phyloP scores from a whole-genome alignment of 1,284 basidiomycete genomes.

The Rhodotorula sp. region DNA sequence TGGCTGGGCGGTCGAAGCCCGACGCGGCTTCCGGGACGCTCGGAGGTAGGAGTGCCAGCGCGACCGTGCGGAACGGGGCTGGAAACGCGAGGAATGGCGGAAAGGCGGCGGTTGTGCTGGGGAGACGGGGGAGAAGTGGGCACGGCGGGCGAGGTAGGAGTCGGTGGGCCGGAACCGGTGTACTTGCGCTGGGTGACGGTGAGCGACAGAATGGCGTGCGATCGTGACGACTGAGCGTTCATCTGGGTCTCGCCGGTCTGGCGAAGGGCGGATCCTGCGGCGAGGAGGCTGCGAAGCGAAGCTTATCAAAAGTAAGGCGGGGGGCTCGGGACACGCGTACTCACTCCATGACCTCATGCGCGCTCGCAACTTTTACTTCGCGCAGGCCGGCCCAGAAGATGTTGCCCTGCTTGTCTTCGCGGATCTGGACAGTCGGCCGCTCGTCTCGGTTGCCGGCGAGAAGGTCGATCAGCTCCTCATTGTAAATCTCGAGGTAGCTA shows the following conservation, averaged over 20 bases:
- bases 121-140: constrained; percentile 16
- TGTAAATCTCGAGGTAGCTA: constrained; percentile 95
- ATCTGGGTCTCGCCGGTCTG: constrained; percentile 97
- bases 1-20: constrained; percentile 19
- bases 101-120: constrained; percentile 21
- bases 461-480: constrained; percentile 62
- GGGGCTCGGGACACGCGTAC: constrained; percentile 47
- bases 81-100: constrained; percentile 19
- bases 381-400: constrained; percentile 96
- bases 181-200: constrained; percentile 71
- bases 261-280: constrained; percentile 78
- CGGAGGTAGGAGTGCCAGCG: constrained; percentile 28
- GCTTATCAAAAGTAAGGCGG: not conserved
- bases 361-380: constrained; percentile 79
- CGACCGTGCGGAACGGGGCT: constrained; percentile 22
- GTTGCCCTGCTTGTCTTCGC: constrained; percentile 92
- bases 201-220: constrained; percentile 97
- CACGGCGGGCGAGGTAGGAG: not conserved
- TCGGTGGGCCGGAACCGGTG: constrained; percentile 21
- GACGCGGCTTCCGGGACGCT: constrained; percentile 35
- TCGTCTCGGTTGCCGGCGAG: constrained; percentile 67
- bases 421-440: constrained; percentile 84
- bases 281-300: constrained; percentile 22
- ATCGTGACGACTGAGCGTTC: constrained; percentile 96
- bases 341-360: constrained; percentile 85